These are phyloP conservation scores for Thyridium curvatum DNA, from an alignment of 2,329 filamentous ascomycete genomes.

Conservation along the genomic window DNA sequence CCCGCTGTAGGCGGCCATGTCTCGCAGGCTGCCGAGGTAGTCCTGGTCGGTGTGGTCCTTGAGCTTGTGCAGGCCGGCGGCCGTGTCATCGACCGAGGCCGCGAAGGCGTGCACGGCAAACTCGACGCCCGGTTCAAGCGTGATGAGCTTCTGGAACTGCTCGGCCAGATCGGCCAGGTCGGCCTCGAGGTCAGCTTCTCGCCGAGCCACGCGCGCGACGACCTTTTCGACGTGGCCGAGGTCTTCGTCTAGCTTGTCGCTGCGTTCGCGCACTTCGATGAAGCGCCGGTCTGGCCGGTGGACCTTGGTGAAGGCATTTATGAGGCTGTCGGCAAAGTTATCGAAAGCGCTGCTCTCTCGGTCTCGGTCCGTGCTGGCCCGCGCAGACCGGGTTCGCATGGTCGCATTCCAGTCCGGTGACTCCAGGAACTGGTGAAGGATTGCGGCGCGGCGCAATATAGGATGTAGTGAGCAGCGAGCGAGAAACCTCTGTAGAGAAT, in stretches of 20 bases:
- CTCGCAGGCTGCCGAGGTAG: slow-evolving; percentile 84
- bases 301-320: slow-evolving; percentile 95
- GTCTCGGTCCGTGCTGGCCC: slow-evolving; percentile 30
- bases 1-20: slow-evolving; percentile 93
- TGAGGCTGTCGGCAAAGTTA: slow-evolving; percentile 89
- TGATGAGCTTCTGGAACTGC: slow-evolving; percentile 90
- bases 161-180: slow-evolving; percentile 87
- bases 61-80: slow-evolving; percentile 69
- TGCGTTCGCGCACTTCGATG: slow-evolving; percentile 86
- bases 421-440: slow-evolving; percentile 87
- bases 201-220: slow-evolving; percentile 80
- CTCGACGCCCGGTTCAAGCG: slow-evolving; percentile 82
- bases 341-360: slow-evolving; percentile 61
- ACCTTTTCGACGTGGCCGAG: slow-evolving; percentile 91
- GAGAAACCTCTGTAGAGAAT: slow-evolving; percentile 88
- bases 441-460: slow-evolving; percentile 72
- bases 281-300: slow-evolving; percentile 94
- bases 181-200: slow-evolving; percentile 79
- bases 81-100: slow-evolving; percentile 76
- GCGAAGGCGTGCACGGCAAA: slow-evolving; percentile 79
- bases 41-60: slow-evolving; percentile 93
- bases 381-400: slow-evolving; percentile 71
- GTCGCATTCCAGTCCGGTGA: slow-evolving; percentile 94
- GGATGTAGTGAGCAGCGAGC: slow-evolving; percentile 83
- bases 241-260: slow-evolving; percentile 91